These are phyloP conservation scores for Leccinum griseonigrum DNA, from an alignment of 1,284 basidiomycete genomes.

Conservation along the genomic window DNA sequence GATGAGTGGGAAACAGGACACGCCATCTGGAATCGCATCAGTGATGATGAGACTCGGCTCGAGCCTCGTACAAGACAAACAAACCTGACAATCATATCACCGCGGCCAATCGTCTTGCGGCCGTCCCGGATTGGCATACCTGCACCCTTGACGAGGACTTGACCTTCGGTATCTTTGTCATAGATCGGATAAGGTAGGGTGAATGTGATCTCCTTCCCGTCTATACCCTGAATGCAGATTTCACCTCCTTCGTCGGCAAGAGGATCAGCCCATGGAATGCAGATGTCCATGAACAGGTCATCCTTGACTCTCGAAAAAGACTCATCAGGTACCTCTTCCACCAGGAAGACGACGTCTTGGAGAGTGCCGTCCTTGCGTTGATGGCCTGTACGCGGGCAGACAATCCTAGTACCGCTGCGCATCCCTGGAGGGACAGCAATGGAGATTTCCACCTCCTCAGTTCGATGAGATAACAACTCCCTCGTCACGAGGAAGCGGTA, in stretches of 20 bases:
- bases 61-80: constrained; percentile 25
- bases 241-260: constrained; percentile 47
- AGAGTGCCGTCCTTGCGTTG: constrained; percentile 67
- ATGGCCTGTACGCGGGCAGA: constrained; percentile 75
- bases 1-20: constrained; percentile 27
- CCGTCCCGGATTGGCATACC: constrained; percentile 82
- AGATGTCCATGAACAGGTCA: constrained; percentile 68
- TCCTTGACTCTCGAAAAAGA: constrained; percentile 70
- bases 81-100: constrained; percentile 76
- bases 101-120: constrained; percentile 63
- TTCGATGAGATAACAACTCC: constrained; percentile 55
- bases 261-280: constrained; percentile 71
- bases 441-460: constrained; percentile 74
- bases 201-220: constrained; percentile 63
- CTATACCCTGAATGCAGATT: constrained; percentile 64
- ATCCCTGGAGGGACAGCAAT: constrained; percentile 74
- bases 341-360: constrained; percentile 78
- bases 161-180: constrained; percentile 64
- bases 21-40: constrained; percentile 27
- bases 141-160: constrained; percentile 60
- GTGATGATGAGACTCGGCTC: background rate
- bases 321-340: constrained; percentile 73
- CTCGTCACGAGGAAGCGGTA: constrained; percentile 83
- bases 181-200: constrained; percentile 60
- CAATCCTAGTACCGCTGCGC: constrained; percentile 72